Base-by-base conservation (phyloP, 202 grass and related monocot species). In the Carex arenaria region DNA sequence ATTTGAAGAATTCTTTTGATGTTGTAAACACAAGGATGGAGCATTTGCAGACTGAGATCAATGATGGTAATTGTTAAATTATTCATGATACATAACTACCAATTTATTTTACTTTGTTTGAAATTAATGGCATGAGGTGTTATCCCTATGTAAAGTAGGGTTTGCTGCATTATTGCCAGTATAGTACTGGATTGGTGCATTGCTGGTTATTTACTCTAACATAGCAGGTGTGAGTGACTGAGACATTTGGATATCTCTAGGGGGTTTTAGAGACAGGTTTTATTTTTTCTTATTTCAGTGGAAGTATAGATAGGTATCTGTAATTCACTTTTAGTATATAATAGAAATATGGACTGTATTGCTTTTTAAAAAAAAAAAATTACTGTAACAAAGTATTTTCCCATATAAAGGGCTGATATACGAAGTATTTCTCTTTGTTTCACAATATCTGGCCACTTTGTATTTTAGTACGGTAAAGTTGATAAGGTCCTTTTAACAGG, bases 1-100 rank as follows among this genome's bases (percentile, higher is more conserved):
- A 98, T 61, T 91, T 95, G 78, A 88, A 91, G 47, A 80, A 76
- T 71, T 70, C 86, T 61, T 61, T 95, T 61, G 84, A 89, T 81
- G 92, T 93, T 82, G 77, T 87, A 72, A 91, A 87, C 45, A 72
- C 62, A 89, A 98, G 92, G 85, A 81, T 98, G 73, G 89, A 95
- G 26, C 82, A 87, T 81, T 89, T 87, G 36, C 84, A 84, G 79
- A 84, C 83, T 78, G 92, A 82, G 57, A 93, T 98, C 19, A 89
- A 86, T 80, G 81, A 81, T 90, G 90, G 95, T 95, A 86, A 60
- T 28, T 81, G 86, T 87, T 61, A 43, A n/a, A 66, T 30, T 72
- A 73, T 83, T 80, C 52, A 81, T 62, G 62, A 64, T 87, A 85
- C 11, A 14, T 20, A 51, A 8, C 45, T 76, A 82, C 61, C 52